Evolutionary conservation across 495 filamentous ascomycete genomes (phyloP), one percentile per base, ranked within the genome.

Genomic region (Thozetella sp.): DNA sequence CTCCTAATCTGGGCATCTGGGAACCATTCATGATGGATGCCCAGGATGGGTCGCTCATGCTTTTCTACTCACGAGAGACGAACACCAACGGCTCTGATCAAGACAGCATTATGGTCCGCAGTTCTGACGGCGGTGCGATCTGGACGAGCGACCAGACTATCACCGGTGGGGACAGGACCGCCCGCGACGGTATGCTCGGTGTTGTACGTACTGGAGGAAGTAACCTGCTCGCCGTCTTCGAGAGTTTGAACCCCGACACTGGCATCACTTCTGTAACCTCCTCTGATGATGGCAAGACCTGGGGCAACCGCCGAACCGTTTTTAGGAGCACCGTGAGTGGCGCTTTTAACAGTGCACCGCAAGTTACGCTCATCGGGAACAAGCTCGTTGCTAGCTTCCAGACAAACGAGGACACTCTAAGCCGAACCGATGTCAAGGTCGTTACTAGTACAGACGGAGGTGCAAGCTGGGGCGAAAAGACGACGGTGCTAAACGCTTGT

Each of bases 151-250:
- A 78, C 3, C 67, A 68, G 37, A 79, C 77, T 52, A 71, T 87
- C 15, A 75, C 83, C 6, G 84, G 84, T 0, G 63, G 62, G 3
- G 66, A 72, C 1, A 67, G 81, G 55, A 66, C 66, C 2, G 67
- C 80, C 11, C 76, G 85, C 1, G 84, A 88, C 63, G 84, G 85
- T 2, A 87, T 87, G 85, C 77, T 81, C 13, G 83, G 84, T 0
- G 80, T 88, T 25, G 77, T 83, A 0, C 61, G 63, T n/a, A 62
- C 75, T 34, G 64, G 64, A 23, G 76, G 77, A 24, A 74, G 76
- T 10, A 65, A 69, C 25, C 59, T 70, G 22, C 80, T 76, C 25
- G 83, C 84, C 65, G 76, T 85, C 22, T 86, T 87, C 54, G 84
- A 88, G 62, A 83, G 80, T 22, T 70, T 63, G 19, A 68, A 74